Percentiles rank a stretch among this genome's conserved stretches.
Evolutionary conservation across 1,139 yeast genomes (phyloP).

Genomic region (Pichia sp.): DNA sequence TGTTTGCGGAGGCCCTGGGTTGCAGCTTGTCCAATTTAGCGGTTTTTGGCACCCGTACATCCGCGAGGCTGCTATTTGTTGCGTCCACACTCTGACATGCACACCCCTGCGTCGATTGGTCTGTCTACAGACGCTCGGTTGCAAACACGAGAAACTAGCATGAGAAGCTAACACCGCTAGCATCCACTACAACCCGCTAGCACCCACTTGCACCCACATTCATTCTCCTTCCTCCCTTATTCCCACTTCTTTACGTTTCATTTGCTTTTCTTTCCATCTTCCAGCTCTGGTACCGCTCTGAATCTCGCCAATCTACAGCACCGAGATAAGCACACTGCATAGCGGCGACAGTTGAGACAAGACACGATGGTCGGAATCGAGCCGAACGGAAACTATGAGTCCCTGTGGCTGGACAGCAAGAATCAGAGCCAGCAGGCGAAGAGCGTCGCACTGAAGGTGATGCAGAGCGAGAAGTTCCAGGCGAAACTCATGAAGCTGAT

Average conservation of each 20-base stretch:
- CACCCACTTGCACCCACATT: too few species aligned
- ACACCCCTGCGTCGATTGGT: neutral
- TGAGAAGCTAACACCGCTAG: too few species aligned
- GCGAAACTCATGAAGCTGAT: slow-evolving; percentile 3
- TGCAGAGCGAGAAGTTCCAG: slow-evolving; percentile 9
- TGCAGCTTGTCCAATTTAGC: neutral
- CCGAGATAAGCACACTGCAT: too few species aligned
- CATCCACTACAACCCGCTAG: too few species aligned
- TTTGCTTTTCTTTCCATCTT: too few species aligned
- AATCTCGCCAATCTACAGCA: too few species aligned
- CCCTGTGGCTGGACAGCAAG: slow-evolving; percentile 14
- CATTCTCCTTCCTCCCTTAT: too few species aligned
- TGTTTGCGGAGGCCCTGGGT: neutral
- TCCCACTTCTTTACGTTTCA: too few species aligned
- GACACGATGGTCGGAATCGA: neutral
- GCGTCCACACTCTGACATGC: neutral
- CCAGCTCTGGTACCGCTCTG: too few species aligned
- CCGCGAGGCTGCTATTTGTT: neutral
- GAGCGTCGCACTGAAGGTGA: neutral
- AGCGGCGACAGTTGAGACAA: too few species aligned
- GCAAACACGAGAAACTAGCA: too few species aligned
- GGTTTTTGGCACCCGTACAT: neutral
- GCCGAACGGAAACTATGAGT: slow-evolving; percentile 3
- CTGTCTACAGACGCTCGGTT: neutral
- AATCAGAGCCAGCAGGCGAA: neutral